Evolutionary conservation across 2,329 filamentous ascomycete genomes (phyloP).

Genomic region (Tolypocladium pustulatum): DNA sequence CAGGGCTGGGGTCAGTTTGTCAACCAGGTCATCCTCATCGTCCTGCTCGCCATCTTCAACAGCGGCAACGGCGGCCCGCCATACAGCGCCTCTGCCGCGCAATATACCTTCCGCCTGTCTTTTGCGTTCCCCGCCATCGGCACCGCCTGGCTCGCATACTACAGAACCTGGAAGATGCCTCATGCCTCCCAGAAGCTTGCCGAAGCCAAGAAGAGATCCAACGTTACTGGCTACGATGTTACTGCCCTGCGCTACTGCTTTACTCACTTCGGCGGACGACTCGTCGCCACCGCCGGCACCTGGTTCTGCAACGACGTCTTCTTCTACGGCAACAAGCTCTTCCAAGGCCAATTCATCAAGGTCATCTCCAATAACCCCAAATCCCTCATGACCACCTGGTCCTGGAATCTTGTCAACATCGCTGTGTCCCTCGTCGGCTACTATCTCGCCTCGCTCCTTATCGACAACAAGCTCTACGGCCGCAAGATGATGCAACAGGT

Average conservation of each 20-base stretch:
- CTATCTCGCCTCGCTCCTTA: conserved; percentile 78
- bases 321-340: conserved; percentile 99
- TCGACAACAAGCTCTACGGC: conserved; percentile 94
- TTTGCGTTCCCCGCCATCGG: conserved; percentile 87
- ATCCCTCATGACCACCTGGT: conserved; percentile 78
- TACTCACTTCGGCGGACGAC: conserved; percentile 73
- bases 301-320: conserved; percentile 98
- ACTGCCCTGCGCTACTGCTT: conserved; percentile 70
- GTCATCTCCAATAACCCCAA: conserved; percentile 60
- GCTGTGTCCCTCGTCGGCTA: conserved; percentile 79
- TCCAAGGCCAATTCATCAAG: conserved; percentile 81
- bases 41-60: conserved; percentile 83
- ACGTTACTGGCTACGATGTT: conserved; percentile 89
- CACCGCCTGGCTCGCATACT: conserved; percentile 91
- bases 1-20: conserved; percentile 95
- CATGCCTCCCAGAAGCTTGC: conserved; percentile 74
- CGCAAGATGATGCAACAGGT: conserved; percentile 94
- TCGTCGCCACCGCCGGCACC: conserved; percentile 74
- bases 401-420: conserved; percentile 88
- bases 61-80: conserved; percentile 62
- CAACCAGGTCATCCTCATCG: conserved; percentile 84
- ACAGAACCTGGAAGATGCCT: conserved; percentile 91
- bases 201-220: conserved; percentile 71
- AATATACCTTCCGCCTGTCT: conserved; percentile 86
- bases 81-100: conserved; percentile 66